Conservation (phyloP, 371 early-diverging fungal genomes). For the Rhizopus sp. region DNA sequence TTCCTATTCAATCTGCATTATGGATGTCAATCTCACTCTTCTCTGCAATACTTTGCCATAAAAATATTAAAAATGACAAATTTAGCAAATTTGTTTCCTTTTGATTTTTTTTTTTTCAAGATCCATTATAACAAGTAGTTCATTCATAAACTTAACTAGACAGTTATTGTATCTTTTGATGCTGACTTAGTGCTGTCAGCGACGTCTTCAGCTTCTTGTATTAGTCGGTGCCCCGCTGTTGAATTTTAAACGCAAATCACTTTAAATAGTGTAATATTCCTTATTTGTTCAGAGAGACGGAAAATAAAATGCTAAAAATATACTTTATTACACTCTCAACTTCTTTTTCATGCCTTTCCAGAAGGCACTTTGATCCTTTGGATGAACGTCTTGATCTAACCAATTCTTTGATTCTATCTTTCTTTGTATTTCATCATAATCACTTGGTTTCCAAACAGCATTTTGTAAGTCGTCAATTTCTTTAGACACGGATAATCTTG, state of each 20-base stretch:
- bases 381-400: background rate
- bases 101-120: background rate
- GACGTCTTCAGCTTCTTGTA: background rate
- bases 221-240: background rate
- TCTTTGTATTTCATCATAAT: constrained; percentile 25
- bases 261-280: too few species aligned
- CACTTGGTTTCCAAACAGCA: constrained; percentile 26
- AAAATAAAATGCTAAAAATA: too few species aligned
- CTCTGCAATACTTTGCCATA: too few species aligned
- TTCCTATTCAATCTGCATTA: too few species aligned
- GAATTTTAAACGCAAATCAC: too few species aligned
- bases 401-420: constrained; percentile 20
- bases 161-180: constrained; percentile 5
- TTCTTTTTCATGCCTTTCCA: constrained; percentile 42
- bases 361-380: constrained; percentile 21
- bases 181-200: constrained; percentile 6
- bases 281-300: too few species aligned
- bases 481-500: constrained; percentile 26
- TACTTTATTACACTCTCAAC: constrained; percentile 20
- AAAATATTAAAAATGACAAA: too few species aligned
- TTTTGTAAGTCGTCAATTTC: constrained; percentile 29
- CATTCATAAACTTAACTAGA: constrained; percentile 5
- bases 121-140: constrained; percentile 3
- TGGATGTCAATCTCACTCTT: too few species aligned
- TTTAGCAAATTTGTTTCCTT: too few species aligned